These are phyloP conservation scores for Heterobasidion annosum DNA, from an alignment of 1,284 basidiomycete genomes.

Conservation along the genomic window DNA sequence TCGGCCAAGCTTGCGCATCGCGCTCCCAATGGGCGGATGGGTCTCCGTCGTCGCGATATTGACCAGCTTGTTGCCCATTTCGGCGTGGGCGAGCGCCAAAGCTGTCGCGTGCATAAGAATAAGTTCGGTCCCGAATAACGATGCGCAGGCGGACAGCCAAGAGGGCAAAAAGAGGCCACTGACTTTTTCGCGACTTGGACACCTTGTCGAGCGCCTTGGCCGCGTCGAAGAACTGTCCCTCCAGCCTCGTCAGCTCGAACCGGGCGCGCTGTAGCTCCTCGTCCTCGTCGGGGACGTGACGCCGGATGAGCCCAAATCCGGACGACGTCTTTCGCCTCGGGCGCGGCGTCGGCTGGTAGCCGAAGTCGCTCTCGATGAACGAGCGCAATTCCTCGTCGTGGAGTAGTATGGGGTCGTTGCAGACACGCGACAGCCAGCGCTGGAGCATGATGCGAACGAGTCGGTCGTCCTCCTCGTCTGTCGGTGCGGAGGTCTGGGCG, in stretches of 20 bases:
- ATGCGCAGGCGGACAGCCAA: neutral
- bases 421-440: conserved; percentile 84
- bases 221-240: conserved; percentile 82
- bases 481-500: conserved; percentile 87
- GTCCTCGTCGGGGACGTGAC: conserved; percentile 75
- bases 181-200: conserved; percentile 72
- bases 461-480: conserved; percentile 93
- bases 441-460: conserved; percentile 89
- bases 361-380: conserved; percentile 94
- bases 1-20: conserved; percentile 76
- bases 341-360: conserved; percentile 76
- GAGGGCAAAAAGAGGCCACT: conserved; percentile 12
- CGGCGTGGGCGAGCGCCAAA: conserved; percentile 66
- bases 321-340: conserved; percentile 61
- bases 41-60: conserved; percentile 84
- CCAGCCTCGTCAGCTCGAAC: conserved; percentile 83
- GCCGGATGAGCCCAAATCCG: conserved; percentile 60
- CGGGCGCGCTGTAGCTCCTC: conserved; percentile 82
- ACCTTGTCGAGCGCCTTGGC: conserved; percentile 83
- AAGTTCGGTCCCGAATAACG: neutral
- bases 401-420: conserved; percentile 80
- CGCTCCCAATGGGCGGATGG: conserved; percentile 72
- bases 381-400: conserved; percentile 86
- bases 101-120: conserved; percentile 30
- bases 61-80: conserved; percentile 84